A percentile compares a stretch with the other conserved stretches of the same genome.
phyloP scores from a whole-genome alignment of 306 rosid genomes.

The Abrus precatorius region DNA sequence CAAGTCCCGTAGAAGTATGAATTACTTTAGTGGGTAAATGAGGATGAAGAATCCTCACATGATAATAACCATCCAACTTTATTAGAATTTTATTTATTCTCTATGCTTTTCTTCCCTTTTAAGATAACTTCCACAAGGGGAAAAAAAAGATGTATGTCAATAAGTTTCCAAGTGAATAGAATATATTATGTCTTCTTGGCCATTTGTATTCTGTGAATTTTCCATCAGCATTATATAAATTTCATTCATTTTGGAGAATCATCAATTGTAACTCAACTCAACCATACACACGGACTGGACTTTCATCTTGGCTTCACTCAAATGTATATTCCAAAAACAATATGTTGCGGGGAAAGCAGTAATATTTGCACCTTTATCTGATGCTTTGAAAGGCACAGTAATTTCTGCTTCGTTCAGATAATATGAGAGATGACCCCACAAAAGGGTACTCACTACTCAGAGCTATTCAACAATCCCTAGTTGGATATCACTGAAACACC shows the following conservation, averaged over 20 bases:
- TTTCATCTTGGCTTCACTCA: neutral
- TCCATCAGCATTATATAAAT: neutral
- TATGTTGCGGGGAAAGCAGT: no score
- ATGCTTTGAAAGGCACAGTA: slow-evolving; percentile 14
- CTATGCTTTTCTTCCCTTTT: neutral
- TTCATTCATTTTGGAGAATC: slow-evolving; percentile 3
- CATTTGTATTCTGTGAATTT: slow-evolving; percentile 4
- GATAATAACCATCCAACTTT: neutral
- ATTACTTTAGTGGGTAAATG: slow-evolving; percentile 16
- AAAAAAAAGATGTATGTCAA: slow-evolving; percentile 5
- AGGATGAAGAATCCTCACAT: slow-evolving; percentile 25
- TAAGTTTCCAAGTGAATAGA: slow-evolving; percentile 29
- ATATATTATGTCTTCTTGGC: neutral
- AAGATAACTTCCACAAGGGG: slow-evolving; percentile 5
- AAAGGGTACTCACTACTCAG: neutral
- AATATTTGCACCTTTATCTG: neutral
- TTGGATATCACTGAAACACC: slow-evolving; percentile 21
- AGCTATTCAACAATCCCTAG: slow-evolving; percentile 23
- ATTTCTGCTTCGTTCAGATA: slow-evolving; percentile 10
- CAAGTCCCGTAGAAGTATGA: slow-evolving; percentile 57
- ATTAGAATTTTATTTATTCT: neutral
- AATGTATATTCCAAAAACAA: neutral
- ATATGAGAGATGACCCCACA: slow-evolving; percentile 14
- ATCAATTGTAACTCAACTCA: neutral
- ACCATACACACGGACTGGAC: neutral